Conservation (phyloP, 352 stramenopile genomes). For the Phytopythium delawarense region DNA sequence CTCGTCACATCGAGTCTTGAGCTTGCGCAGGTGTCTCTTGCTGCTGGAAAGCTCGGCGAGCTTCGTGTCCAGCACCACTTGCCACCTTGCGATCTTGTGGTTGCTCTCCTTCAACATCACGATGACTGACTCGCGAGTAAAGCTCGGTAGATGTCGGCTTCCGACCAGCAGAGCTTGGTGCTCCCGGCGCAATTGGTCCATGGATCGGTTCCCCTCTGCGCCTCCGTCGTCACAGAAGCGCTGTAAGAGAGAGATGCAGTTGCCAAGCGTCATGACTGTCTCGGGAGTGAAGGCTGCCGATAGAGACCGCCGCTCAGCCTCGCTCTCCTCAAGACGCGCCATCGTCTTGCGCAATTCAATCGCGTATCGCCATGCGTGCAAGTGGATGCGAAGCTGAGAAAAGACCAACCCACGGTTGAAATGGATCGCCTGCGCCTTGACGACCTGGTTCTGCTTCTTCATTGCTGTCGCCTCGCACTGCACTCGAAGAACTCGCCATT, state of each 20-base stretch:
- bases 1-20: constrained; percentile 37
- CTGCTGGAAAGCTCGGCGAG: constrained; percentile 35
- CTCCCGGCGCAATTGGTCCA: constrained; percentile 14
- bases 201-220: constrained; percentile 4
- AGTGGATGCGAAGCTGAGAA: background rate
- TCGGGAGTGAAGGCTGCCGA: constrained; percentile 7
- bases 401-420: background rate
- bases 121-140: constrained; percentile 9
- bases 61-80: constrained; percentile 38
- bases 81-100: constrained; percentile 41
- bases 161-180: constrained; percentile 3
- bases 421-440: background rate
- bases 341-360: constrained; percentile 1
- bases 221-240: constrained; percentile 32
- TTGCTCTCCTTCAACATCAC: constrained; percentile 26
- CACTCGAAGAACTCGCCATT: background rate
- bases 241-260: constrained; percentile 40
- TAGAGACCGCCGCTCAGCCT: constrained; percentile 12
- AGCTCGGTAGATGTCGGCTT: background rate
- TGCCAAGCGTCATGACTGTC: constrained; percentile 34
- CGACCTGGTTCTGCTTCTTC: background rate
- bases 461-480: background rate
- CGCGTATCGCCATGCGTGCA: background rate
- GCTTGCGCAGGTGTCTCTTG: constrained; percentile 35
- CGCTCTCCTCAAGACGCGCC: constrained; percentile 6